Evolutionary conservation across 2,329 filamentous ascomycete species (phyloP).

Genomic region (Blastomyces parvus): DNA sequence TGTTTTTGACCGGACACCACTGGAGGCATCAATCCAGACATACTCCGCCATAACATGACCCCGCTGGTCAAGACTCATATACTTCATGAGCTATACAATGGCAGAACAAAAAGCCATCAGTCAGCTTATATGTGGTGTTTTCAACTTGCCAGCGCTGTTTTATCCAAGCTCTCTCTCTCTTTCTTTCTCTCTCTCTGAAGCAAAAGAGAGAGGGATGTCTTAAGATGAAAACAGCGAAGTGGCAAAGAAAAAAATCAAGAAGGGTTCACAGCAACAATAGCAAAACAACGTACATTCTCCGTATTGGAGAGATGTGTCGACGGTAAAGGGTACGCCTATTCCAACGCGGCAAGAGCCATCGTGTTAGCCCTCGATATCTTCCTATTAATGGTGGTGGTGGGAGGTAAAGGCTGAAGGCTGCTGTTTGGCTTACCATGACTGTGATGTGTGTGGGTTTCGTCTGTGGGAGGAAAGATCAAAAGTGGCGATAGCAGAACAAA

Average conservation of each 20-base stretch:
- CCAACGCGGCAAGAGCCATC: neutral
- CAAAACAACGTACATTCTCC: slow-evolving; percentile 35
- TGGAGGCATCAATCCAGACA: slow-evolving; percentile 83
- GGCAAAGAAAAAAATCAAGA: neutral
- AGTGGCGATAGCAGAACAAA: neutral
- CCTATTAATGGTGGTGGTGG: no score
- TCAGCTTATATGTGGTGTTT: neutral
- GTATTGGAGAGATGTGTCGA: slow-evolving; percentile 40
- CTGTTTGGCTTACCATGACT: neutral
- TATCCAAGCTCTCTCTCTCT: no score
- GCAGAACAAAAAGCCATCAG: slow-evolving; percentile 10
- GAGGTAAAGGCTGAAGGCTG: no score
- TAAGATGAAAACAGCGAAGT: neutral
- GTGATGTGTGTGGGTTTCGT: neutral
- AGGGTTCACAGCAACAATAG: neutral
- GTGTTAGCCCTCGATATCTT: neutral
- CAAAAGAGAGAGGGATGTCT: no score
- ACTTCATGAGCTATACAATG: slow-evolving; percentile 50
- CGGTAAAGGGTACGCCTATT: slow-evolving; percentile 31
- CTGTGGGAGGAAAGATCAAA: neutral
- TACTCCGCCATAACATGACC: slow-evolving; percentile 88
- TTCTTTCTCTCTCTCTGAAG: no score
- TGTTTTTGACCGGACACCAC: slow-evolving; percentile 85
- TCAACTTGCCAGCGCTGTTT: neutral
- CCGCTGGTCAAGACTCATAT: slow-evolving; percentile 81